Evolutionary conservation across 2,329 filamentous ascomycete genomes (phyloP).

Genomic region (Pseudodiploospora longispora): DNA sequence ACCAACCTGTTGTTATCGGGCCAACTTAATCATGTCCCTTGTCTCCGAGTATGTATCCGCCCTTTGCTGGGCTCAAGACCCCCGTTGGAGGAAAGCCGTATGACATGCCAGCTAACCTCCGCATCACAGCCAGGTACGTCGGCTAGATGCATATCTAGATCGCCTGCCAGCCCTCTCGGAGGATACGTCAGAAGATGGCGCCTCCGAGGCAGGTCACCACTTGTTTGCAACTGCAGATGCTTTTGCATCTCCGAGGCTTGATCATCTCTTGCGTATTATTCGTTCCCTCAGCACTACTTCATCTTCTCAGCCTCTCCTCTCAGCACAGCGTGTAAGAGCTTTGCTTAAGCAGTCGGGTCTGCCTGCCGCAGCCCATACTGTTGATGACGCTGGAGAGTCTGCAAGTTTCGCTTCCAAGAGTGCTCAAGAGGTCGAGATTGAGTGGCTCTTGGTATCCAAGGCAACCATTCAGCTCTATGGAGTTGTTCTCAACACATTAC

Average conservation of each 20-base stretch:
- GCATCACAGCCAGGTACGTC: constrained; percentile 47
- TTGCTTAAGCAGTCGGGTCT: constrained; percentile 58
- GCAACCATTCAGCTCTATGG: constrained; percentile 89
- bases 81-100: too few species aligned
- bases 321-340: constrained; percentile 48
- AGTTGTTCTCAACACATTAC: constrained; percentile 63
- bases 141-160: constrained; percentile 58
- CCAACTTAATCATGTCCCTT: constrained; percentile 31
- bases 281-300: constrained; percentile 64
- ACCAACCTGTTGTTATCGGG: constrained; percentile 3
- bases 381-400: constrained; percentile 23
- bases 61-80: background rate
- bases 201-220: constrained; percentile 26
- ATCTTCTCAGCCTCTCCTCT: constrained; percentile 54
- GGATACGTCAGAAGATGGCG: constrained; percentile 34
- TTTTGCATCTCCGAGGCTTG: constrained; percentile 45
- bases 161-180: constrained; percentile 40
- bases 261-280: constrained; percentile 59
- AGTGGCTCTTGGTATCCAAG: constrained; percentile 88
- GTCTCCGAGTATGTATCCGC: constrained; percentile 36
- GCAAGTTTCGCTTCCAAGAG: constrained; percentile 25
- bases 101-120: background rate
- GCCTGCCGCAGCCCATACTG: constrained; percentile 30
- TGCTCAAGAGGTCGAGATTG: constrained; percentile 66
- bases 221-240: constrained; percentile 29